phyloP scores from a whole-genome alignment of 2,329 filamentous ascomycete genomes.

The Epichloe gansuensis region DNA sequence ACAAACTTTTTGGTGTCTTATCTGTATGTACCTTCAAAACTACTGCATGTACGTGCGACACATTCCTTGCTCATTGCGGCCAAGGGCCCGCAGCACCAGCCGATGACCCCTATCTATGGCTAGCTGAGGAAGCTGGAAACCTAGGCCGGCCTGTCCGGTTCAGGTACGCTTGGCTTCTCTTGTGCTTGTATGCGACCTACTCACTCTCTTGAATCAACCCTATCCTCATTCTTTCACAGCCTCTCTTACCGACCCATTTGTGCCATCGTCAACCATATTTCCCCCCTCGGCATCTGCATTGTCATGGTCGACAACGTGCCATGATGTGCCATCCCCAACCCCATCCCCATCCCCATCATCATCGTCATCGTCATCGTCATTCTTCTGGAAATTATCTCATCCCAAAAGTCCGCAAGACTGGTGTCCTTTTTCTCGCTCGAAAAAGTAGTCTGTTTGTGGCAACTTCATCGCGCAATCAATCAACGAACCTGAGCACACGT shows the following conservation, averaged over 20 bases:
- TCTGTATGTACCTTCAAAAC: not conserved
- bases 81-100: not conserved
- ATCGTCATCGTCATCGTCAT: not conserved
- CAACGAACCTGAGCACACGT: not conserved
- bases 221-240: not conserved
- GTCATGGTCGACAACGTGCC: not conserved
- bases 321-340: not conserved
- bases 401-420: not conserved
- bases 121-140: too few relatives aligned
- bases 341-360: not conserved
- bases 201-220: not conserved
- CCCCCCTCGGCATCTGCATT: not conserved
- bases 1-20: not conserved
- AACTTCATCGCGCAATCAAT: not conserved
- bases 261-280: not conserved
- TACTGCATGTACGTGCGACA: slow-evolving; percentile 3
- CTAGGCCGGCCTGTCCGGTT: not conserved
- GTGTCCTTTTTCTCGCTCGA: not conserved
- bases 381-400: not conserved
- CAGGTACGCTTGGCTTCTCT: not conserved
- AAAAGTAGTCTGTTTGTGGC: not conserved
- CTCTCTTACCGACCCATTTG: not conserved
- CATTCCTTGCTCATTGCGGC: slow-evolving; percentile 2
- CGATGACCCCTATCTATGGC: not conserved
- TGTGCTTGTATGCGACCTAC: not conserved